Percentiles rank a stretch among this genome's conserved stretches.
phyloP scores from a whole-genome alignment of 1,284 basidiomycete genomes.

The Cerioporus squamosus region DNA sequence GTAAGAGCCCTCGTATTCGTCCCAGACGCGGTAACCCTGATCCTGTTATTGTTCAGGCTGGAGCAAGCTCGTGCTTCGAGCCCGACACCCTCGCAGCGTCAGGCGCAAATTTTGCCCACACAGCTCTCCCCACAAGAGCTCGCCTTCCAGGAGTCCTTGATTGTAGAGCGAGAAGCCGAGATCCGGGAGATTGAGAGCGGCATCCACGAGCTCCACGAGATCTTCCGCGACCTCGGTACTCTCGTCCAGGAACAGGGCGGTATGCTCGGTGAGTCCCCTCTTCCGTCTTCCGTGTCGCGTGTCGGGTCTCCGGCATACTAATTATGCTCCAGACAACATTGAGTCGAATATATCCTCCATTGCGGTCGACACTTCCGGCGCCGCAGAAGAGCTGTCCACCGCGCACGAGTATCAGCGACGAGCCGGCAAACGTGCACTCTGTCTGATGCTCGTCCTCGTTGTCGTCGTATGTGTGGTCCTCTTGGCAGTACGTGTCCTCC shows the following conservation, averaged over 20 bases:
- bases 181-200: constrained; percentile 97
- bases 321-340: constrained; percentile 80
- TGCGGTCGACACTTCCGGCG: constrained; percentile 82
- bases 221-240: constrained; percentile 96
- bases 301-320: background rate
- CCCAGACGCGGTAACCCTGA: background rate
- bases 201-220: constrained; percentile 96
- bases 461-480: constrained; percentile 91
- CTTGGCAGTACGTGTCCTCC: constrained; percentile 75
- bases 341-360: constrained; percentile 93
- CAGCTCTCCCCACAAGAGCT: constrained; percentile 89
- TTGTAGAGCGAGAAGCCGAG: constrained; percentile 93
- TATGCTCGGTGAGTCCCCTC: constrained; percentile 83
- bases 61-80: constrained; percentile 33
- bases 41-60: background rate
- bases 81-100: constrained; percentile 51
- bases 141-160: constrained; percentile 95
- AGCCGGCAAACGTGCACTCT: constrained; percentile 89
- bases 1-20: background rate
- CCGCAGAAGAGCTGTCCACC: constrained; percentile 86
- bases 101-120: constrained; percentile 72
- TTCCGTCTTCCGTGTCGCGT: no score
- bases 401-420: constrained; percentile 96
- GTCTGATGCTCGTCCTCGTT: constrained; percentile 87
- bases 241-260: constrained; percentile 94